phyloP scores from a whole-genome alignment of 202 grass and related monocot genomes.

The Saccharum hybrid region DNA sequence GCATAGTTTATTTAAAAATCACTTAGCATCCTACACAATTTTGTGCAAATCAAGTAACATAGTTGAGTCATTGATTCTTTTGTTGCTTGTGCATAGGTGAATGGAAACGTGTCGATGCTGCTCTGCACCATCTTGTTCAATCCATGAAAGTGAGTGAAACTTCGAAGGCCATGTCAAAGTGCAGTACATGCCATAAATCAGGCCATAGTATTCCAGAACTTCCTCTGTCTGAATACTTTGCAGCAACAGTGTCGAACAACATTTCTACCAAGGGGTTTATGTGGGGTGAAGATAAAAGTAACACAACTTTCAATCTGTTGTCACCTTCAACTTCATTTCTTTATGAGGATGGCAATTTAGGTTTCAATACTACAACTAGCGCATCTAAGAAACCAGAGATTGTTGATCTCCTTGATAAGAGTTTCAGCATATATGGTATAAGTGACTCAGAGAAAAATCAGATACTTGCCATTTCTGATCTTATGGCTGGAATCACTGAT shows the following conservation, averaged over 20 bases:
- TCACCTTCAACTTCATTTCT: constrained; percentile 56
- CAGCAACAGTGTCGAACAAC: constrained; percentile 44
- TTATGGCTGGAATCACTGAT: constrained; percentile 83
- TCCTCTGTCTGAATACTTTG: constrained; percentile 70
- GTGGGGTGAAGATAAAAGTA: constrained; percentile 72
- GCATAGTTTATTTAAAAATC: not conserved
- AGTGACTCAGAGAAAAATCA: constrained; percentile 67
- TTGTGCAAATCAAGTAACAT: constrained; percentile 25
- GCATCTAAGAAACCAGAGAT: constrained; percentile 58
- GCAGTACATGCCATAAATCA: constrained; percentile 53
- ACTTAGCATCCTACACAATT: constrained; percentile 34
- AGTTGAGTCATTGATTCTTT: constrained; percentile 39
- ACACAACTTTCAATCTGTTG: constrained; percentile 52
- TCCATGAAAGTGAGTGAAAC: constrained; percentile 59
- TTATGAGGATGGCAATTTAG: constrained; percentile 47
- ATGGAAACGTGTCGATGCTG: constrained; percentile 72
- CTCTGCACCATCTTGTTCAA: constrained; percentile 75
- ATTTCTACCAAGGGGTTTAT: constrained; percentile 65
- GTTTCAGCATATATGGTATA: constrained; percentile 49
- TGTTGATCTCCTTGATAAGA: constrained; percentile 63
- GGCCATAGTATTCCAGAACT: constrained; percentile 56
- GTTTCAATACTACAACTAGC: constrained; percentile 40
- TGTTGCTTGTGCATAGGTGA: constrained; percentile 65
- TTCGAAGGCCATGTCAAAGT: constrained; percentile 28
- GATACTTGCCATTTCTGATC: constrained; percentile 80